Evolutionary conservation across 2,329 filamentous ascomycete species (phyloP), one percentile per base, ranked within the genome.

Genomic region (Calonectria fujianensis): DNA sequence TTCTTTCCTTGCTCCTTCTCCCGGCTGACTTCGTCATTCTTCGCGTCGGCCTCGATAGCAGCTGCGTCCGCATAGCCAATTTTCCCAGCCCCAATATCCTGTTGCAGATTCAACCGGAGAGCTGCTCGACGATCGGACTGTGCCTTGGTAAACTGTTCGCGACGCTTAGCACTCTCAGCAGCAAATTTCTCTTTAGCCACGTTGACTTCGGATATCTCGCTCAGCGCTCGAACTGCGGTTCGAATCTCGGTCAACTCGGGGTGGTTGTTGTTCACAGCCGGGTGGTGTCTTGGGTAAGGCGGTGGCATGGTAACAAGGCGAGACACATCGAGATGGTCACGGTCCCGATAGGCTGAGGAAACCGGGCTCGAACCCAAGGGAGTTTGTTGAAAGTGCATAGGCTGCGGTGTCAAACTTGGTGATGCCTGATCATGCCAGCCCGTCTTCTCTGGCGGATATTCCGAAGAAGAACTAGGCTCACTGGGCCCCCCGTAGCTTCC

Each of bases 231-330:
- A 27, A 98, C 94, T 0, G 92, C 90, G 4, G 89, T 92, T 65
- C 97, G 93, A 61, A 95, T 96, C 1, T 92, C 90, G 0, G 93
- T 90, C n/a, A 99, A 90, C 77, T 97, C 94, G 0, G 97, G 97
- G 82, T 99, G 97, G 79, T 92, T 97, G 82, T 98, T 99, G 84
- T 98, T 98, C 20, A 98, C 95, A 0, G 97, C 97, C 11, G 97
- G 97, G 80, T 98, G 94, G 82, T 98, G 96, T 10, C 96, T 93
- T 1, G 97, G 97, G 83, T 98, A 98, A 2, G 97, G 95, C 1
- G 97, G 97, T 11, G 97, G 97, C 37, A 99, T 89, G 0, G 97
- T 98, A 6, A 99, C 94, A 1, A 99, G 91, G 35, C 97, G 91
- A 4, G 97, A 98, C 32, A 98, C 94, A 81, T 99, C 96, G 4